These are phyloP conservation scores for Penicillium psychrosexuale DNA, from an alignment of 2,329 filamentous ascomycete genomes.

Conservation along the genomic window DNA sequence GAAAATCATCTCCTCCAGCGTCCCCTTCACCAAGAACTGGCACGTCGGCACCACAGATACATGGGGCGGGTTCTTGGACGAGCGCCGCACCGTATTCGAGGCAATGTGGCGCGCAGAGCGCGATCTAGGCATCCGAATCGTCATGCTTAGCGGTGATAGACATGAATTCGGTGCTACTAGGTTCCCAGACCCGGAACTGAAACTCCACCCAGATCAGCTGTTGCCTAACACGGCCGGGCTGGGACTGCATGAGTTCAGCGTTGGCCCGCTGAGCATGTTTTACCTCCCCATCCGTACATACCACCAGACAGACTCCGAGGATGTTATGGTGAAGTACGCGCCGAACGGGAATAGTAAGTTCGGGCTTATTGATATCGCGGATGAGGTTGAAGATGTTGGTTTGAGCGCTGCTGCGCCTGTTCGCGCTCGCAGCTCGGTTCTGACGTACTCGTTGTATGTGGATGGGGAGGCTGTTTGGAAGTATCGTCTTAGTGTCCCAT, in stretches of 20 bases:
- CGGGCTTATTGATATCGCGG: slow-evolving; percentile 74
- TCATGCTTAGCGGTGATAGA: slow-evolving; percentile 86
- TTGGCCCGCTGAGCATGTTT: slow-evolving; percentile 89
- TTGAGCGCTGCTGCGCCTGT: slow-evolving; percentile 11
- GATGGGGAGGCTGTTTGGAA: slow-evolving; percentile 78
- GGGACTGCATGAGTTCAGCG: slow-evolving; percentile 81
- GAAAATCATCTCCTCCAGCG: slow-evolving; percentile 88
- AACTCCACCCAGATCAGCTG: slow-evolving; percentile 16
- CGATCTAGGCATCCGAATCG: slow-evolving; percentile 67
- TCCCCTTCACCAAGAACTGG: slow-evolving; percentile 99
- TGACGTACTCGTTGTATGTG: slow-evolving; percentile 79
- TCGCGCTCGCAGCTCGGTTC: slow-evolving; percentile 51
- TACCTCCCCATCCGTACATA: slow-evolving; percentile 85
- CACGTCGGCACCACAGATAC: slow-evolving; percentile 82
- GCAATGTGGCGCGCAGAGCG: slow-evolving; percentile 88
- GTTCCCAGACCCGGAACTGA: slow-evolving; percentile 51
- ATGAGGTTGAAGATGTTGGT: slow-evolving; percentile 48
- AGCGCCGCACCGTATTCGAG: slow-evolving; percentile 75
- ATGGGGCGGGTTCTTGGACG: slow-evolving; percentile 85
- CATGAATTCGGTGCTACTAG: slow-evolving; percentile 94
- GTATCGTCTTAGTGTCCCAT: slow-evolving; percentile 41
- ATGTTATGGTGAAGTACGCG: slow-evolving; percentile 77
- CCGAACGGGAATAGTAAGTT: slow-evolving; percentile 88
- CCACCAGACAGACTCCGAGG: slow-evolving; percentile 72
- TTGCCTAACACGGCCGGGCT: slow-evolving; percentile 25